phyloP scores from a whole-genome alignment of 441 rosid genomes.

The Metrosideros polymorpha region DNA sequence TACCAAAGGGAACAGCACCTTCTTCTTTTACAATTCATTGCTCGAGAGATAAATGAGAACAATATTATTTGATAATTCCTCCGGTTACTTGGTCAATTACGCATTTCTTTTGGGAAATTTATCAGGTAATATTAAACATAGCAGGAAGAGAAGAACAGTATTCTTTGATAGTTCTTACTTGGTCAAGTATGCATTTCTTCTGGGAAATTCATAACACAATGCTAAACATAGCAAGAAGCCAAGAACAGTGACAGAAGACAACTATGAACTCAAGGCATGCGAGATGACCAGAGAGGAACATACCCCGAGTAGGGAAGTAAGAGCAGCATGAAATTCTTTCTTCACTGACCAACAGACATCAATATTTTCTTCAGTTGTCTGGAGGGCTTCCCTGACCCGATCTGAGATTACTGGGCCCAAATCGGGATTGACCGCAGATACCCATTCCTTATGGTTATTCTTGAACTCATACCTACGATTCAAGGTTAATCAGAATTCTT shows the following conservation, averaged over 20 bases:
- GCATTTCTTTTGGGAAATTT: background rate
- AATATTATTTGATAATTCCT: background rate
- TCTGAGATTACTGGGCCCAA: conserved; percentile 65
- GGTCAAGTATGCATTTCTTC: background rate
- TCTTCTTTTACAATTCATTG: background rate
- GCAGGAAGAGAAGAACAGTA: background rate
- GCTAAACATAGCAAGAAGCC: background rate
- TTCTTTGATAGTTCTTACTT: background rate
- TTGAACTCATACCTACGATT: conserved; percentile 66
- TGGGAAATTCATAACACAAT: background rate
- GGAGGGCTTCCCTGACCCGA: conserved; percentile 58
- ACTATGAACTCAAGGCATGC: background rate
- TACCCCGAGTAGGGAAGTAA: conserved; percentile 67
- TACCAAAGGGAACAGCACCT: background rate
- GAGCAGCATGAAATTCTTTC: conserved; percentile 50
- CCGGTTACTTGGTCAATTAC: background rate
- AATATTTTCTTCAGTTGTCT: conserved; percentile 31
- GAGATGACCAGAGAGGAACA: background rate
- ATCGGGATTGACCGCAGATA: conserved; percentile 50
- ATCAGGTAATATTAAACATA: background rate
- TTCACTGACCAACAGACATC: conserved; percentile 37
- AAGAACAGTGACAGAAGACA: background rate
- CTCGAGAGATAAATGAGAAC: background rate
- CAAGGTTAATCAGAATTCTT: conserved; percentile 1
- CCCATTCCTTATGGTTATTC: conserved; percentile 71